Evolutionary conservation across 1,284 basidiomycete genomes (phyloP).

Genomic region (Apiotrichum sp.): DNA sequence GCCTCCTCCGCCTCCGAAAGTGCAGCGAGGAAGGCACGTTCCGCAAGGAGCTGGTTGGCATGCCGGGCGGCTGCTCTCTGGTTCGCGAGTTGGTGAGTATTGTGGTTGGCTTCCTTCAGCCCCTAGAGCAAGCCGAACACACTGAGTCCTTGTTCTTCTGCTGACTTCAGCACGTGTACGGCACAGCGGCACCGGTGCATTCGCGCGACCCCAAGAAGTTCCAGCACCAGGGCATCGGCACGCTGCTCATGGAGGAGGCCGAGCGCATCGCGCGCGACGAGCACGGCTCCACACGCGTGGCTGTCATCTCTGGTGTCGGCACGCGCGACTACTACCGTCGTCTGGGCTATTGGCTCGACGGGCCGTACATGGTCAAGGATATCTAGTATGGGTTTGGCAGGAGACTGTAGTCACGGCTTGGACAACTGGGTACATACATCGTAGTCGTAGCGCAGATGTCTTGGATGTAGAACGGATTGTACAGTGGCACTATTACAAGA

Average conservation of each 20-base stretch:
- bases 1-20: slow-evolving; percentile 84
- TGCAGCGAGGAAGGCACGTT: slow-evolving; percentile 96
- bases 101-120: neutral
- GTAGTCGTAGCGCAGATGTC: too few relatives aligned
- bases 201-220: slow-evolving; percentile 96
- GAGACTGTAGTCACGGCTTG: too few relatives aligned
- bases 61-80: slow-evolving; percentile 78
- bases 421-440: too few relatives aligned
- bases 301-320: slow-evolving; percentile 92
- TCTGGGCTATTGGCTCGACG: slow-evolving; percentile 88
- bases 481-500: too few relatives aligned
- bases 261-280: slow-evolving; percentile 97
- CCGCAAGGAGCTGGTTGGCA: slow-evolving; percentile 79
- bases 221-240: slow-evolving; percentile 97
- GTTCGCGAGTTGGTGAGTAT: slow-evolving; percentile 69
- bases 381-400: slow-evolving; percentile 11
- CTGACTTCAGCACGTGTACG: slow-evolving; percentile 73
- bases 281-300: slow-evolving; percentile 76
- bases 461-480: too few relatives aligned
- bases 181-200: slow-evolving; percentile 95
- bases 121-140: too few relatives aligned
- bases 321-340: slow-evolving; percentile 91
- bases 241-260: slow-evolving; percentile 97
- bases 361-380: slow-evolving; percentile 92
- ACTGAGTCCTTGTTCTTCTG: too few relatives aligned